Evolutionary conservation across 2,329 filamentous ascomycete genomes (phyloP), one percentile per base, ranked within the genome.

Genomic region (Fusarium lyarnte): DNA sequence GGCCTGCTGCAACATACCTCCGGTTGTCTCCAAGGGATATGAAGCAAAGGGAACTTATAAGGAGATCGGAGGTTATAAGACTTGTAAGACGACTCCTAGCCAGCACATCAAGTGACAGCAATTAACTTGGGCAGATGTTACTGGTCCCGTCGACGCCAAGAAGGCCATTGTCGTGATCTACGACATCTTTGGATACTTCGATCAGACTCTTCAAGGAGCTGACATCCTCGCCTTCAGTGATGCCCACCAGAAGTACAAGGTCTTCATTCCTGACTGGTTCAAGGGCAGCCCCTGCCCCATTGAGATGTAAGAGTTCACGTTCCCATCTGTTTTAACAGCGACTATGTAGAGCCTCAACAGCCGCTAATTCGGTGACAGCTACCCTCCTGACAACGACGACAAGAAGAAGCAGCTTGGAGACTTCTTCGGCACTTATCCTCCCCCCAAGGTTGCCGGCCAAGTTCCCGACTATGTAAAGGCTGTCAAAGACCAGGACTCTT

Each of bases 191-290:
- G 90, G 91, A 76, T 90, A 91, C 87, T 92, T 88, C 77, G 87
- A 89, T 29, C 92, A 93, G 81, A 91, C 91, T 6, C 70, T 93
- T 16, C 91, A 93, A 80, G 92, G 91, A 29, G 90, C 90, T 70
- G 92, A 94, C 76, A 93, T 89, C 74, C 83, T 92, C 29, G 85
- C 89, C 47, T 84, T 83, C 49, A 84, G 85, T 68, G 85, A 88
- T 76, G 78, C 84, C 81, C 87, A 83, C 82, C 88, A 84, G 80
- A 89, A 93, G 78, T 96, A 97, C 85, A 91, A 90, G 75, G 93
- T 97, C 74, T 94, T 95, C 83, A 95, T 98, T 72, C 95, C 95
- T 33, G 95, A 98, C 84, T 95, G 93, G 87, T 97, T 97, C 85
- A 88, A 93, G 67, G 94, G 93, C 80, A 87, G 89, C 73, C 92